These are phyloP conservation scores for Chloromonas sp. DNA, from an alignment of 163 green algal species.

Conservation along the genomic window DNA sequence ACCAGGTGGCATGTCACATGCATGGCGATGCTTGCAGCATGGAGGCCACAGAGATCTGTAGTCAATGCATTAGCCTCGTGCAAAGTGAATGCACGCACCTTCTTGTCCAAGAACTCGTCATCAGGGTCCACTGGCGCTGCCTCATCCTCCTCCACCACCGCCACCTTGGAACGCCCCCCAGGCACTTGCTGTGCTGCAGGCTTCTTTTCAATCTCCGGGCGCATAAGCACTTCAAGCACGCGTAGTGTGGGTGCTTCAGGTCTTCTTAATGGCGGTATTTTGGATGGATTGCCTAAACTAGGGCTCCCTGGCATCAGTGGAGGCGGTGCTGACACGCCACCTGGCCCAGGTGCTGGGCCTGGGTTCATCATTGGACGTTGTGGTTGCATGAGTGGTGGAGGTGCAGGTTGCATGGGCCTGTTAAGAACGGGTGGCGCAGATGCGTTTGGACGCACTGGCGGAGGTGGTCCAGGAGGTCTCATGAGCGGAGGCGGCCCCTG, in stretches of 20 bases:
- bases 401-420: constrained; percentile 1
- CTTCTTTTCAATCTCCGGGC: background rate
- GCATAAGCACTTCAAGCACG: constrained; percentile 34
- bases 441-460: background rate
- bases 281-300: background rate
- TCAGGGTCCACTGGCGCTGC: constrained; percentile 4
- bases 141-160: constrained; percentile 21
- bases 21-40: too few relatives aligned
- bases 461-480: background rate
- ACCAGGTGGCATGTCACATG: too few relatives aligned
- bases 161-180: background rate
- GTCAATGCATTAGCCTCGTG: background rate
- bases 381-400: background rate
- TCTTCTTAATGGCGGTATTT: background rate
- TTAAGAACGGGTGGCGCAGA: background rate
- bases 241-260: constrained; percentile 29
- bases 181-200: background rate
- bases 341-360: too few relatives aligned
- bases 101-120: background rate
- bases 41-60: too few relatives aligned
- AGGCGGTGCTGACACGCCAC: too few relatives aligned
- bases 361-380: too few relatives aligned
- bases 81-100: constrained; percentile 1
- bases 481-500: background rate
- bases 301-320: too few relatives aligned